Evolutionary conservation across 495 filamentous ascomycete genomes (phyloP).

Genomic region (Talaromyces proteolyticus): DNA sequence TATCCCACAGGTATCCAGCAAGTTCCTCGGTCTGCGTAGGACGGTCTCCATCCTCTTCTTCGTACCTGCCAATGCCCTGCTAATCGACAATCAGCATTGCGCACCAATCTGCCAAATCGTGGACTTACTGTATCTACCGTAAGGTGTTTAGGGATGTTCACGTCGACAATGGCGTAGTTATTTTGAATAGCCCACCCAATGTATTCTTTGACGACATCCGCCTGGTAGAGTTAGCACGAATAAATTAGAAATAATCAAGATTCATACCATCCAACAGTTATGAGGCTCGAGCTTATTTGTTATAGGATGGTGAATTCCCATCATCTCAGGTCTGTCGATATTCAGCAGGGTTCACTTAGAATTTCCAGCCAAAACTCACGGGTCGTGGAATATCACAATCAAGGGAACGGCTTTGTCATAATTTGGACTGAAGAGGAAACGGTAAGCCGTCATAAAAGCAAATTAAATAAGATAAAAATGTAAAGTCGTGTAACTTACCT

Average conservation of each 20-base stretch:
- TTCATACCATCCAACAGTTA: slow-evolving; percentile 78
- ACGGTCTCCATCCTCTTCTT: slow-evolving; percentile 37
- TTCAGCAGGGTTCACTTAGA: slow-evolving; percentile 8
- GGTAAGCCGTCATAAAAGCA: no score
- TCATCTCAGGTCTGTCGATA: slow-evolving; percentile 58
- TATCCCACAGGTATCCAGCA: slow-evolving; percentile 90
- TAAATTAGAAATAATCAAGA: slow-evolving; percentile 5
- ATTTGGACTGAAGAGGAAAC: slow-evolving; percentile 42
- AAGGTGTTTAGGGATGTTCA: slow-evolving; percentile 76
- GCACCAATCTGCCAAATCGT: background rate
- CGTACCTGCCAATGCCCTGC: slow-evolving; percentile 24
- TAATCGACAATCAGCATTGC: background rate
- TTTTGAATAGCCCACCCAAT: slow-evolving; percentile 72
- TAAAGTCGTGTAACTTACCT: slow-evolving; percentile 44
- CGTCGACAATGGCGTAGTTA: slow-evolving; percentile 77
- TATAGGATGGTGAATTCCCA: slow-evolving; percentile 59
- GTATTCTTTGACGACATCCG: slow-evolving; percentile 72
- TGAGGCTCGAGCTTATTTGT: slow-evolving; percentile 71
- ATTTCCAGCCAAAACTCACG: slow-evolving; percentile 45
- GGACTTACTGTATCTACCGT: slow-evolving; percentile 30
- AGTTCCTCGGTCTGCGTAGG: slow-evolving; percentile 61
- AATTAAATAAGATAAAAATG: slow-evolving; percentile 28
- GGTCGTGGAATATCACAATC: slow-evolving; percentile 75
- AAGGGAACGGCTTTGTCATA: slow-evolving; percentile 49
- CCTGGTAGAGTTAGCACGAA: slow-evolving; percentile 49